Percentiles rank a stretch among this genome's conserved stretches.
phyloP scores from a whole-genome alignment of 1,284 basidiomycete species.

The Microbotryum violaceum region DNA sequence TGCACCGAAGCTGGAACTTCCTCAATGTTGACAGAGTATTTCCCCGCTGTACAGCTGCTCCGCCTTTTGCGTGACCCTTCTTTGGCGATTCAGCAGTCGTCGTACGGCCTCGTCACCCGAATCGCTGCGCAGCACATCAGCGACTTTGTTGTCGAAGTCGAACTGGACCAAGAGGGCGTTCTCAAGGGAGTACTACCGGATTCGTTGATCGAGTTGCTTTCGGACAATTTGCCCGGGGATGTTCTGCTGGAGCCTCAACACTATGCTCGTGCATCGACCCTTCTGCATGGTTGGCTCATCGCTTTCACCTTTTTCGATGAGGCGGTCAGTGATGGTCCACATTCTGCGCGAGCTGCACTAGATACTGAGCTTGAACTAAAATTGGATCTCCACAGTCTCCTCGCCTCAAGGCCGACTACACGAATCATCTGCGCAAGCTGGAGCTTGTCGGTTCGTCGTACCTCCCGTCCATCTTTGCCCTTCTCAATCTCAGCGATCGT shows the following conservation, averaged over 20 bases:
- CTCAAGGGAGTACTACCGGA: constrained; percentile 50
- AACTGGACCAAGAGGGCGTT: constrained; percentile 51
- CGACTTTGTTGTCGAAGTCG: constrained; percentile 73
- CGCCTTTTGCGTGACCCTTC: constrained; percentile 63
- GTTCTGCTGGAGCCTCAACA: neutral
- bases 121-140: constrained; percentile 65
- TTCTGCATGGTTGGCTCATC: constrained; percentile 84
- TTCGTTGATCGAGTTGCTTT: constrained; percentile 54
- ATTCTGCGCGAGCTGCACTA: neutral
- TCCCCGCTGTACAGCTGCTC: constrained; percentile 52
- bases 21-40: too few relatives aligned
- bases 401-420: constrained; percentile 69
- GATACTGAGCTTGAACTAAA: constrained; percentile 4
- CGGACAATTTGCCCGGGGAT: neutral
- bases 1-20: neutral
- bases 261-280: constrained; percentile 31
- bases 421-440: constrained; percentile 70
- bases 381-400: constrained; percentile 52
- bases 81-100: constrained; percentile 58
- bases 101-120: constrained; percentile 57
- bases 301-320: constrained; percentile 77
- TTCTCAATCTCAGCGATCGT: constrained; percentile 58
- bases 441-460: constrained; percentile 59
- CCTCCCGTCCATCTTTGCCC: constrained; percentile 64
- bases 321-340: constrained; percentile 53